phyloP scores from a whole-genome alignment of 768 basidiomycete species.

The Boletus edulis region DNA sequence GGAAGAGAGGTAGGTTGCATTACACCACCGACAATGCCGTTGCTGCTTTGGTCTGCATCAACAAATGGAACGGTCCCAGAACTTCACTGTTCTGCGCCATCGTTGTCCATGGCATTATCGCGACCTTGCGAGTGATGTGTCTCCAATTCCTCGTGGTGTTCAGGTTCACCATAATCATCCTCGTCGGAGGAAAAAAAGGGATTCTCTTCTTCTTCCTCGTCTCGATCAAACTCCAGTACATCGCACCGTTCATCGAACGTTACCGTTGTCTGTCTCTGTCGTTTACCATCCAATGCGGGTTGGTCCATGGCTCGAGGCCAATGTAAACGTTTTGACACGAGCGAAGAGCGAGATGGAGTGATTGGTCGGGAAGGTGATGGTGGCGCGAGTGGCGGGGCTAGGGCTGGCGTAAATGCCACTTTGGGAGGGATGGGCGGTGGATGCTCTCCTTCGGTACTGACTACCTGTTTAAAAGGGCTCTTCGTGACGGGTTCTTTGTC shows the following conservation, averaged over 20 bases:
- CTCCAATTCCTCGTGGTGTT: constrained; percentile 12
- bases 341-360: constrained; percentile 53
- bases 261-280: constrained; percentile 71
- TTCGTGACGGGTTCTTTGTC: constrained; percentile 78
- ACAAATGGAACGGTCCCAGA: constrained; percentile 44
- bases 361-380: constrained; percentile 27
- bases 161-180: constrained; percentile 25
- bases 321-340: constrained; percentile 70
- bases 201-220: constrained; percentile 54
- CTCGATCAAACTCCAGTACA: constrained; percentile 76
- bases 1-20: constrained; percentile 37
- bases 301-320: constrained; percentile 65
- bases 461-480: constrained; percentile 65
- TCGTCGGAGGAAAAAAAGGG: constrained; percentile 43
- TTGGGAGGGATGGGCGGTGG: constrained; percentile 31
- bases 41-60: constrained; percentile 55
- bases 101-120: neutral
- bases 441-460: constrained; percentile 27
- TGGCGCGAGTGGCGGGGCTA: constrained; percentile 9
- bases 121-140: constrained; percentile 9
- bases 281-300: constrained; percentile 29
- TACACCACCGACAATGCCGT: constrained; percentile 71
- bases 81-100: constrained; percentile 13
- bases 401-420: neutral
- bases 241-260: constrained; percentile 79